Evolutionary conservation across 371 early-diverging fungal species (phyloP), one percentile per base, ranked within the genome.

Genomic region (Zopfochytrium polystomum): DNA sequence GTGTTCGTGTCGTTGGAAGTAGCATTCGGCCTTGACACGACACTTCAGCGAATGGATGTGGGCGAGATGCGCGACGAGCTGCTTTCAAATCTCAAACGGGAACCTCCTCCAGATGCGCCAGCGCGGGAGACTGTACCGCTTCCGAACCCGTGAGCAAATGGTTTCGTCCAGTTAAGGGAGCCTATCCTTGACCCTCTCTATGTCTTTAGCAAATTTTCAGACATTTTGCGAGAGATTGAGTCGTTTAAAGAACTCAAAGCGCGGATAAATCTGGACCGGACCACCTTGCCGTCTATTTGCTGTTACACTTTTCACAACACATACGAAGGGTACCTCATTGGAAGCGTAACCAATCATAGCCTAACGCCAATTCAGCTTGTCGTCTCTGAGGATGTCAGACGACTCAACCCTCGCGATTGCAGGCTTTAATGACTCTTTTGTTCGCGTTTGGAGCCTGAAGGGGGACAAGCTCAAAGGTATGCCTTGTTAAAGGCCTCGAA

Each of bases 261-360:
- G 55, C 87, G 91, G 34, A 85, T 91, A 4, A 75, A 83, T 1
- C 68, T 93, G 22, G 83, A 87, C 2, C 83, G 87, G 26, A 80
- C 83, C 2, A 85, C 91, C 15, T 80, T 93, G 32, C 98, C 99
- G 1, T 93, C 93, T 35, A 86, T 99, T 29, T 95, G 96, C 74
- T 90, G 90, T 64, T 99, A 95, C 75, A 99, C 99, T 3, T 89
- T 99, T 57, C 94, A 96, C 76, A 99, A 99, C 68, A 90, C 96
- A 0, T 85, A 90, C 72, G 90, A 90, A 68, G 74, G 75, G 87
- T 88, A 77, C 34, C 13, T 56, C 6, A 4, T 27, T n/a, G 26
- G 2, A 38, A 22, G 46, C 31, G 52, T 58, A 0, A 46, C 23
- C 9, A 44, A 22, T 56, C 46, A 29, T 5, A 30, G 3, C 38